phyloP scores from a whole-genome alignment of 2,329 filamentous ascomycete species.

The Thielaviopsis ethacetica region DNA sequence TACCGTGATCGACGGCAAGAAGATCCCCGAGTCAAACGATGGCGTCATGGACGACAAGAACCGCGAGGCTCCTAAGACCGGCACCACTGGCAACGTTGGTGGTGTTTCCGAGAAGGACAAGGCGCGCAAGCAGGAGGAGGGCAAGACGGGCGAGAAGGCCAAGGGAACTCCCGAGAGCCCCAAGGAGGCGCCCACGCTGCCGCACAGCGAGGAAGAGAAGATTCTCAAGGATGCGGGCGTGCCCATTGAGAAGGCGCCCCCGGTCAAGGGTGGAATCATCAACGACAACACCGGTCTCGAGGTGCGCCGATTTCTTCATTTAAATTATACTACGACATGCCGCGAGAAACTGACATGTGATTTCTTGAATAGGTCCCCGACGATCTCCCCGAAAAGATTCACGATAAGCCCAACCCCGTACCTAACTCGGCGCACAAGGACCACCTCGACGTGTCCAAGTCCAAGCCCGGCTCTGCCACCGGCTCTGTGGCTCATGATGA shows the following conservation, averaged over 20 bases:
- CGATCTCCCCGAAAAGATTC: constrained; percentile 62
- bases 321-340: background rate
- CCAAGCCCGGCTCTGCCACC: constrained; percentile 12
- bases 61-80: constrained; percentile 59
- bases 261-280: constrained; percentile 11
- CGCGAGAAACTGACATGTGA: constrained; percentile 2
- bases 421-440: constrained; percentile 50
- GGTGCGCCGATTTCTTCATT: constrained; percentile 25
- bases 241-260: constrained; percentile 15
- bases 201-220: constrained; percentile 65
- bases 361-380: constrained; percentile 48
- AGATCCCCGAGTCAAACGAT: constrained; percentile 49
- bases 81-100: constrained; percentile 75
- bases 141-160: constrained; percentile 44
- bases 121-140: constrained; percentile 51
- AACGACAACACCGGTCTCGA: constrained; percentile 31
- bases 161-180: constrained; percentile 69
- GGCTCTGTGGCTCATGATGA: constrained; percentile 15
- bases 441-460: constrained; percentile 35
- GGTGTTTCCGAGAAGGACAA: constrained; percentile 81
- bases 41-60: constrained; percentile 89
- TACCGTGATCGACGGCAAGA: constrained; percentile 40
- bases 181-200: constrained; percentile 69
- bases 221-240: constrained; percentile 27
- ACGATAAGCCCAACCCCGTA: constrained; percentile 56